Conservation (phyloP, 495 filamentous ascomycete genomes). For the Hyaloscypha bicolor region DNA sequence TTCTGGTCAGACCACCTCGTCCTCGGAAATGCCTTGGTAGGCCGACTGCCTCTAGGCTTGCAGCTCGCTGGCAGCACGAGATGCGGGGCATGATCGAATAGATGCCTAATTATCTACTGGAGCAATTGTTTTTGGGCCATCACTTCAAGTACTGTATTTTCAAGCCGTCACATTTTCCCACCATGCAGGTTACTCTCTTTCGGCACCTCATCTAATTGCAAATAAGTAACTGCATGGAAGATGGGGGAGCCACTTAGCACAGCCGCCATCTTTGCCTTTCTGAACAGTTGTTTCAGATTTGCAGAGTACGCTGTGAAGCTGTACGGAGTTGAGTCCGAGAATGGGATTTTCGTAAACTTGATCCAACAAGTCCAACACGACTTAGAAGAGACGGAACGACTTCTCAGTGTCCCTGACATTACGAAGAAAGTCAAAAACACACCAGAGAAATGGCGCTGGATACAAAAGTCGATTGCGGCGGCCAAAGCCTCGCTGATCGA, state of each 20-base stretch:
- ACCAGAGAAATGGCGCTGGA: conserved; percentile 27
- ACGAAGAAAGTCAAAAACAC: conserved; percentile 17
- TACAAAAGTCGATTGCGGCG: conserved; percentile 28
- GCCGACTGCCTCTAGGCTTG: too few species aligned
- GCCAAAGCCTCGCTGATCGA: conserved; percentile 33
- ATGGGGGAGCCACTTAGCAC: conserved; percentile 25
- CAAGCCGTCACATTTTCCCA: background rate
- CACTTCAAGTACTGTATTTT: too few species aligned
- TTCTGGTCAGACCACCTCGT: too few species aligned
- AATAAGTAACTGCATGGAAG: conserved; percentile 6
- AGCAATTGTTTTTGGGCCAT: too few species aligned
- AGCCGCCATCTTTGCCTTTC: conserved; percentile 21
- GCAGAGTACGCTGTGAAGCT: conserved; percentile 31
- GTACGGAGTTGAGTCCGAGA: conserved; percentile 30
- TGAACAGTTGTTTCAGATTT: conserved; percentile 36
- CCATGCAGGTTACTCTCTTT: background rate
- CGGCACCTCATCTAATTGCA: background rate
- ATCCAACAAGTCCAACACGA: conserved; percentile 35
- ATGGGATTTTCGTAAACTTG: conserved; percentile 31
- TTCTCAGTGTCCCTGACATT: conserved; percentile 17
- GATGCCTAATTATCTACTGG: too few species aligned
- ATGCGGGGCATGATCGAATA: too few species aligned
- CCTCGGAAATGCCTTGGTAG: too few species aligned
- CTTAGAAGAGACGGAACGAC: conserved; percentile 33
- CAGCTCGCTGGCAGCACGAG: too few species aligned